Percentiles rank a stretch among this genome's conserved stretches.
Conservation (phyloP, 352 stramenopile genomes). For the Phytophthora pluvialis region DNA sequence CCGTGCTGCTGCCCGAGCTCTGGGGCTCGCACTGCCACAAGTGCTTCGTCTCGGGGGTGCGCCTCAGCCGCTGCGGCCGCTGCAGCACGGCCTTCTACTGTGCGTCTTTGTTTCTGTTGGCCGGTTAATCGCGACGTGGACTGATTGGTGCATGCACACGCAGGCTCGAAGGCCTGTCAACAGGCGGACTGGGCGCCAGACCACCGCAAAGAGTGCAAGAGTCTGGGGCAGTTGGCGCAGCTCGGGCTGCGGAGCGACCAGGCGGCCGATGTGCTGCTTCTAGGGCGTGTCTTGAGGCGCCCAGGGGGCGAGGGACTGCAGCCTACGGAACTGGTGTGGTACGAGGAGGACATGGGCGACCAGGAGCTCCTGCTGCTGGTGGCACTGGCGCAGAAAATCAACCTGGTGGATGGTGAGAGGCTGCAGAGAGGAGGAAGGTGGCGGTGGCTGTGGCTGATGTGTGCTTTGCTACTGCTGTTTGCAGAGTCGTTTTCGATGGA, state of each 20-base stretch:
- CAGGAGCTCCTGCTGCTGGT: slow-evolving; percentile 62
- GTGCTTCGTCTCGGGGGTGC: slow-evolving; percentile 46
- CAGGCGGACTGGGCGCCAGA: slow-evolving; percentile 65
- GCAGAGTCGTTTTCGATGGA: slow-evolving; percentile 31
- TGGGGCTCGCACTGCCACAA: slow-evolving; percentile 69
- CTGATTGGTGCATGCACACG: background rate
- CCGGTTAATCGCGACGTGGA: background rate
- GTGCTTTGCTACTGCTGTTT: background rate
- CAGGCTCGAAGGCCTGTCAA: slow-evolving; percentile 71
- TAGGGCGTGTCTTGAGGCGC: slow-evolving; percentile 57
- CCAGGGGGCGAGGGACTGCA: slow-evolving; percentile 6
- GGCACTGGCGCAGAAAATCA: slow-evolving; percentile 54
- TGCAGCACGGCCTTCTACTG: slow-evolving; percentile 73
- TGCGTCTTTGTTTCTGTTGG: slow-evolving; percentile 22
- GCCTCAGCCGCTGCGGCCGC: slow-evolving; percentile 62
- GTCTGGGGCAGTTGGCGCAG: slow-evolving; percentile 46
- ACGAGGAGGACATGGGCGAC: slow-evolving; percentile 52
- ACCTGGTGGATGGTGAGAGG: slow-evolving; percentile 47
- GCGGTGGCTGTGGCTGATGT: slow-evolving; percentile 3
- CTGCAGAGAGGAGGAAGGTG: background rate
- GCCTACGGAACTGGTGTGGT: slow-evolving; percentile 60
- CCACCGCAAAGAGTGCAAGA: slow-evolving; percentile 68
- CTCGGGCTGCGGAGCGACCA: slow-evolving; percentile 47
- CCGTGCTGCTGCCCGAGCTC: slow-evolving; percentile 56
- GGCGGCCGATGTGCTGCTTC: slow-evolving; percentile 59